These are phyloP conservation scores for Neopestalotiopsis sp. DNA, from an alignment of 2,329 filamentous ascomycete species.

Conservation along the genomic window DNA sequence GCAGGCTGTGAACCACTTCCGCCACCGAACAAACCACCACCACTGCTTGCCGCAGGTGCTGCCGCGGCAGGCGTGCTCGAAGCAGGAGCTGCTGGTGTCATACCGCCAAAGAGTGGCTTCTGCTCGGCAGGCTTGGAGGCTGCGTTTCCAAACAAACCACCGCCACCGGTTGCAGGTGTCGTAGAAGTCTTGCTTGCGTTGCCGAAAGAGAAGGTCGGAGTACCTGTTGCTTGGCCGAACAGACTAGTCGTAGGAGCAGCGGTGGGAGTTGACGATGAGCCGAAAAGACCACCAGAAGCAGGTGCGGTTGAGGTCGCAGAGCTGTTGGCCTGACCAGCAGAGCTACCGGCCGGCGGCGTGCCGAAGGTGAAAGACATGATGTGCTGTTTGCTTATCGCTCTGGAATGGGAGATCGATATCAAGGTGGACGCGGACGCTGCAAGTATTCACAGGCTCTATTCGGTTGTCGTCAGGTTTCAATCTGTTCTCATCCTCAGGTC, in stretches of 20 bases:
- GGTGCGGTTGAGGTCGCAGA: conserved; percentile 44
- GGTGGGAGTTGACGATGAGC: conserved; percentile 33
- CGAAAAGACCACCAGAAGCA: conserved; percentile 48
- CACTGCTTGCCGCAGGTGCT: conserved; percentile 17
- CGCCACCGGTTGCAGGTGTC: conserved; percentile 24
- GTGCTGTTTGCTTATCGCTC: conserved; percentile 20
- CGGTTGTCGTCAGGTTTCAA: conserved; percentile 11
- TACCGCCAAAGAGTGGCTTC: conserved; percentile 36
- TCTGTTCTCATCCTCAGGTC: conserved; percentile 12
- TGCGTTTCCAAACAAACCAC: conserved; percentile 40
- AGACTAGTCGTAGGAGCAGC: conserved; percentile 30
- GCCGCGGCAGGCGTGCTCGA: conserved; percentile 33
- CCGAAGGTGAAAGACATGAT: conserved; percentile 42
- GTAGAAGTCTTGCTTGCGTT: conserved; percentile 25
- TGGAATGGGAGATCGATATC: conserved; percentile 18
- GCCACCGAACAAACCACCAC: conserved; percentile 35
- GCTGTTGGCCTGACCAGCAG: conserved; percentile 34
- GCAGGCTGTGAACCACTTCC: conserved; percentile 21
- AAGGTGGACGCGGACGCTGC: conserved; percentile 7
- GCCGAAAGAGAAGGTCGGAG: conserved; percentile 49
- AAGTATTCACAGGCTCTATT: background rate
- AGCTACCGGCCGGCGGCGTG: conserved; percentile 28
- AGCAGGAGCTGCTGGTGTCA: conserved; percentile 23
- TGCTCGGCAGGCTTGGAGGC: conserved; percentile 36
- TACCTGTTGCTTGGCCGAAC: conserved; percentile 35